These are phyloP conservation scores for Mycena vitilis DNA, from an alignment of 768 basidiomycete species.

Conservation along the genomic window DNA sequence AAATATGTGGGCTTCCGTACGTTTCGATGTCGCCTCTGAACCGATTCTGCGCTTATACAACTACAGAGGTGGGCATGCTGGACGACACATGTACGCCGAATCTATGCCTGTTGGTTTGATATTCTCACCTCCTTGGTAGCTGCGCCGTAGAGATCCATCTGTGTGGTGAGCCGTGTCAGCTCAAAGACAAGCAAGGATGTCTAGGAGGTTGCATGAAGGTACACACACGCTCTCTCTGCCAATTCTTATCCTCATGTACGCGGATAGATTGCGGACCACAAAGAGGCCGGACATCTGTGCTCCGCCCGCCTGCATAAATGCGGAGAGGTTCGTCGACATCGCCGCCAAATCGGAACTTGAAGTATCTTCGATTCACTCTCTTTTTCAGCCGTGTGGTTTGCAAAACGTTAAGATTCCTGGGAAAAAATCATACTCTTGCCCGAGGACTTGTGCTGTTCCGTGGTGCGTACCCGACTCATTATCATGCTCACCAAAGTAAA, in stretches of 20 bases:
- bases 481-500: neutral
- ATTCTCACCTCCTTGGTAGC: slow-evolving; percentile 44
- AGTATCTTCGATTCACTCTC: slow-evolving; percentile 14
- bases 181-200: slow-evolving; percentile 63
- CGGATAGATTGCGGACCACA: slow-evolving; percentile 58
- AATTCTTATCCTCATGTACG: neutral
- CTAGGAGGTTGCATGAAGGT: slow-evolving; percentile 64
- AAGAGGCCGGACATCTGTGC: slow-evolving; percentile 63
- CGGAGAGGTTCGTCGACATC: slow-evolving; percentile 54
- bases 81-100: slow-evolving; percentile 61
- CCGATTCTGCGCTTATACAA: slow-evolving; percentile 1
- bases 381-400: slow-evolving; percentile 56
- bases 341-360: slow-evolving; percentile 3
- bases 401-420: slow-evolving; percentile 41
- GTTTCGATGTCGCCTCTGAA: slow-evolving; percentile 35
- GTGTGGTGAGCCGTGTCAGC: slow-evolving; percentile 63
- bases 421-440: slow-evolving; percentile 52
- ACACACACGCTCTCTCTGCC: slow-evolving; percentile 33
- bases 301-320: slow-evolving; percentile 66
- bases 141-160: slow-evolving; percentile 63
- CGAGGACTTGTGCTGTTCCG: slow-evolving; percentile 53
- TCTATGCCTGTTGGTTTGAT: neutral
- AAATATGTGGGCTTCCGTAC: slow-evolving; percentile 60
- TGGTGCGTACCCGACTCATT: slow-evolving; percentile 44
- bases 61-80: slow-evolving; percentile 69